phyloP scores from a whole-genome alignment of 768 basidiomycete species.

The Russula brevipes region DNA sequence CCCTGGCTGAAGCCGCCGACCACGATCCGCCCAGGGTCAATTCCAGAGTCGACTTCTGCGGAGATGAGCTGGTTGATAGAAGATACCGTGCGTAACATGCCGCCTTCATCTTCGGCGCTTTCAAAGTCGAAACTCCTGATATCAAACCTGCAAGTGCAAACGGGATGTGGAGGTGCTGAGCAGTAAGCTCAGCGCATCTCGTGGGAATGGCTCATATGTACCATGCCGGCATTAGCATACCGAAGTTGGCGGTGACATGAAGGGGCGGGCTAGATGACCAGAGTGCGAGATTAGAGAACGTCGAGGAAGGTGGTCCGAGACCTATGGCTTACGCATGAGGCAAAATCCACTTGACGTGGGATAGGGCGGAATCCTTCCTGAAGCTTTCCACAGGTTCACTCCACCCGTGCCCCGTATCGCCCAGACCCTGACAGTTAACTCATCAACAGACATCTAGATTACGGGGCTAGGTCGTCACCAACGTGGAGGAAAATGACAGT shows the following conservation, averaged over 20 bases:
- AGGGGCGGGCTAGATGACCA: slow-evolving; percentile 20
- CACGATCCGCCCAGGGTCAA: slow-evolving; percentile 64
- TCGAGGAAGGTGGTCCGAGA: slow-evolving; percentile 8
- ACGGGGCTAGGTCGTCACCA: slow-evolving; percentile 29
- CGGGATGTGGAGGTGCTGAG: background rate
- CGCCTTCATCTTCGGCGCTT: slow-evolving; percentile 63
- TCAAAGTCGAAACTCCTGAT: slow-evolving; percentile 59
- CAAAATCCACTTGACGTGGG: slow-evolving; percentile 85
- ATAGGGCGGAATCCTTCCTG: slow-evolving; percentile 45
- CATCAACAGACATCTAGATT: background rate
- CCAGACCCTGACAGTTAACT: slow-evolving; percentile 52
- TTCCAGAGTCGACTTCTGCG: slow-evolving; percentile 67
- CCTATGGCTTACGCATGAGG: slow-evolving; percentile 63
- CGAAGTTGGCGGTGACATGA: slow-evolving; percentile 69
- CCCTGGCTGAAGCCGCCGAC: slow-evolving; percentile 91
- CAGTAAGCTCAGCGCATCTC: background rate
- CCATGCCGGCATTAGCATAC: slow-evolving; percentile 76
- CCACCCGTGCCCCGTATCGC: slow-evolving; percentile 74
- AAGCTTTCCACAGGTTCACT: slow-evolving; percentile 63
- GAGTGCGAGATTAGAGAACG: background rate
- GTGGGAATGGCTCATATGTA: slow-evolving; percentile 30
- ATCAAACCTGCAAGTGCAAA: slow-evolving; percentile 60
- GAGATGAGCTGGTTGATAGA: slow-evolving; percentile 65
- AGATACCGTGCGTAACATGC: slow-evolving; percentile 62
- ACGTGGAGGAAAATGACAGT: slow-evolving; percentile 91